These are phyloP conservation scores for Rhynchospora pubera DNA, from an alignment of 176 grass and related monocot species.

Conservation along the genomic window DNA sequence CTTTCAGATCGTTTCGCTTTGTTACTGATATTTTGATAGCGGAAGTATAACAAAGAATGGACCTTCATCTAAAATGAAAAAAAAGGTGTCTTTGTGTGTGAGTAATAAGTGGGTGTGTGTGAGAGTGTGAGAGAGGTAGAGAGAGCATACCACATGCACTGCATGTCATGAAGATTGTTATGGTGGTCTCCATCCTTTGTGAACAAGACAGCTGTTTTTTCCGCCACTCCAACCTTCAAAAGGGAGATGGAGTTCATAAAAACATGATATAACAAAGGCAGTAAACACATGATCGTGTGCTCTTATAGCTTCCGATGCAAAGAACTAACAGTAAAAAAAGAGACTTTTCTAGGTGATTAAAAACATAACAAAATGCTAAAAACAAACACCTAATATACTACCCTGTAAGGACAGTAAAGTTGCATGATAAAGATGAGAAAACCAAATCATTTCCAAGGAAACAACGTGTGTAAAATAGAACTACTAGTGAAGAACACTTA, in stretches of 20 bases:
- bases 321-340: background rate
- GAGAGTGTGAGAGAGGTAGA: background rate
- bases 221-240: conserved; percentile 75
- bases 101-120: background rate
- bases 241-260: conserved; percentile 9
- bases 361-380: background rate
- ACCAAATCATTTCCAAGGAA: background rate
- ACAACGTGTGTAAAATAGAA: background rate
- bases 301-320: background rate
- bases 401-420: background rate
- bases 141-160: conserved; percentile 82
- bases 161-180: conserved; percentile 99
- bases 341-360: background rate
- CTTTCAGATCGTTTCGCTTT: background rate
- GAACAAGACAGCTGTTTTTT: conserved; percentile 96
- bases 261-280: background rate
- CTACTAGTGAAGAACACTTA: background rate
- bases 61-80: background rate
- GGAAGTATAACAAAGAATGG: background rate
- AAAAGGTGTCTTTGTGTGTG: background rate
- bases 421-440: background rate
- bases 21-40: background rate
- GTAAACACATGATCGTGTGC: background rate
- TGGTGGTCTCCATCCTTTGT: conserved; percentile 99
- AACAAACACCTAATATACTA: background rate